Percentiles rank a stretch among this genome's conserved stretches.
Evolutionary conservation across 352 stramenopile genomes (phyloP).

Genomic region (Pythium graminicola): DNA sequence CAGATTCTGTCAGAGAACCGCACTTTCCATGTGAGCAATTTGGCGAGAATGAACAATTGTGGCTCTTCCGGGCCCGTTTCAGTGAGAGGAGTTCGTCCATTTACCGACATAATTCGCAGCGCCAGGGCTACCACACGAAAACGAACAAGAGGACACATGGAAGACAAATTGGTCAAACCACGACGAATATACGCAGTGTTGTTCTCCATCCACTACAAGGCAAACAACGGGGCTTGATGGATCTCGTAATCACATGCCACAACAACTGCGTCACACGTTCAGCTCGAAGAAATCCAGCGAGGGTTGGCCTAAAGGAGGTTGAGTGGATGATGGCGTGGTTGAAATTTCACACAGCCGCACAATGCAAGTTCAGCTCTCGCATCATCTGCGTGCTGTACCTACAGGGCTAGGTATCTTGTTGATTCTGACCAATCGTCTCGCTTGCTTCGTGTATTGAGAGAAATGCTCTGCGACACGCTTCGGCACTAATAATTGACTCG

Average conservation of each 20-base stretch:
- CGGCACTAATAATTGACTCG: slow-evolving; percentile 1
- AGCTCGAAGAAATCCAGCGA: slow-evolving; percentile 14
- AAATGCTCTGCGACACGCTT: slow-evolving; percentile 16
- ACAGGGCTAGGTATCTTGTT: slow-evolving; percentile 3
- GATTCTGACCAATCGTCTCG: slow-evolving; percentile 16
- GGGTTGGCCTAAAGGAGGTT: slow-evolving; percentile 1
- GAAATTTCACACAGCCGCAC: slow-evolving; percentile 9
- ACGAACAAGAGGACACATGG: background rate
- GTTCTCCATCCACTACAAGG: too few relatives aligned
- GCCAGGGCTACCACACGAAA: background rate
- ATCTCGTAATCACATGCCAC: slow-evolving; percentile 8
- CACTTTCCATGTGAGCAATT: slow-evolving; percentile 18
- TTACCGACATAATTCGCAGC: slow-evolving; percentile 1
- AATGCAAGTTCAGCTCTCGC: slow-evolving; percentile 12
- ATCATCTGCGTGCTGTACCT: slow-evolving; percentile 16
- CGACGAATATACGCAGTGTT: background rate
- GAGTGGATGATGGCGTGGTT: slow-evolving; percentile 4
- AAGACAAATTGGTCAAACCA: background rate
- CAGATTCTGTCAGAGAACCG: slow-evolving; percentile 22
- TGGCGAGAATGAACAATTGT: slow-evolving; percentile 1
- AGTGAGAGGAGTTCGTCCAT: slow-evolving; percentile 9
- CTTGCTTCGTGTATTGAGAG: too few relatives aligned
- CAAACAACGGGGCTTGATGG: too few relatives aligned
- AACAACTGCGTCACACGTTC: slow-evolving; percentile 6
- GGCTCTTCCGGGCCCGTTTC: slow-evolving; percentile 14